These are phyloP conservation scores for Fusarium tanahbumbuense DNA, from an alignment of 2,329 filamentous ascomycete genomes.

Conservation along the genomic window DNA sequence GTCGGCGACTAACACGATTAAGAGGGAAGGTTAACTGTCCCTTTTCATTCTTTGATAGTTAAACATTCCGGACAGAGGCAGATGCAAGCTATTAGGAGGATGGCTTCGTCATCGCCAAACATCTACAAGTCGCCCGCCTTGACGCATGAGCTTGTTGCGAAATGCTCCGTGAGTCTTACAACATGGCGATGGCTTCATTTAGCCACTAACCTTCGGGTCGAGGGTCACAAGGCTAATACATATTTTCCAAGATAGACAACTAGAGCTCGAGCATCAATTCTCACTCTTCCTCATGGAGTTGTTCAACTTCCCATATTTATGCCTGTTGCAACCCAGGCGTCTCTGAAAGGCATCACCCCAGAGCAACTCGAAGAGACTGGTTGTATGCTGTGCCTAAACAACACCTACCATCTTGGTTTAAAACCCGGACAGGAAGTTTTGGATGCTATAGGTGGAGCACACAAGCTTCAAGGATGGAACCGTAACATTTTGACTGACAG, in stretches of 20 bases:
- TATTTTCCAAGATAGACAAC: constrained; percentile 74
- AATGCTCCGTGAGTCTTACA: constrained; percentile 76
- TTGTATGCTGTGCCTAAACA: constrained; percentile 93
- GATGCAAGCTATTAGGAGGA: constrained; percentile 54
- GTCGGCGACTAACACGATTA: constrained; percentile 17
- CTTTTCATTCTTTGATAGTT: constrained; percentile 1
- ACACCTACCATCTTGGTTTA: constrained; percentile 95
- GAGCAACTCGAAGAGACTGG: constrained; percentile 90
- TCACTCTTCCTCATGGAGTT: constrained; percentile 90
- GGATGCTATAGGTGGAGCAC: constrained; percentile 88
- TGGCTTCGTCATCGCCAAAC: constrained; percentile 60
- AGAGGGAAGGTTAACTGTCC: constrained; percentile 1
- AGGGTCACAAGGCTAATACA: constrained; percentile 31
- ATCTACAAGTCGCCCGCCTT: constrained; percentile 73
- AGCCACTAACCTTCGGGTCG: background rate
- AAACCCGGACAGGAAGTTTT: constrained; percentile 94
- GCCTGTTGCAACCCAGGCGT: constrained; percentile 97
- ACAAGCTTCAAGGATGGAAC: constrained; percentile 94
- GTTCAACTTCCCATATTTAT: constrained; percentile 96
- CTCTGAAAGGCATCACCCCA: constrained; percentile 92
- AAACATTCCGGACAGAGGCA: constrained; percentile 27
- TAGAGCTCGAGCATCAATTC: constrained; percentile 87
- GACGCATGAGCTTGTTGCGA: constrained; percentile 80
- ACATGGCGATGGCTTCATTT: constrained; percentile 26
- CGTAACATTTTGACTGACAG: constrained; percentile 92